These are phyloP conservation scores for Phyllosticta capitalensis DNA, from an alignment of 2,329 filamentous ascomycete species.

Conservation along the genomic window DNA sequence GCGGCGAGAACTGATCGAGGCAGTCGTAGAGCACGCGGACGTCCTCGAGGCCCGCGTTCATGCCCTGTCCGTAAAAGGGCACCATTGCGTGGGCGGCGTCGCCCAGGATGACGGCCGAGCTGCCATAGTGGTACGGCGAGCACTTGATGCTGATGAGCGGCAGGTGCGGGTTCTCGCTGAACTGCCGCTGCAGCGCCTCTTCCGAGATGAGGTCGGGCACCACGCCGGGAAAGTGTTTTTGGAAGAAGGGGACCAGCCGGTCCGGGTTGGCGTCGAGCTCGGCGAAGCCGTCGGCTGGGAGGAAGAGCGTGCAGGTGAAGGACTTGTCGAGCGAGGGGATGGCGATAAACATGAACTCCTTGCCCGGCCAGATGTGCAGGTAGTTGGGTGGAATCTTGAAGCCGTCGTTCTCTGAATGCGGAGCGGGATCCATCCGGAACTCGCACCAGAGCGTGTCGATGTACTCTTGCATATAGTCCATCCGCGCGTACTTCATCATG, in stretches of 20 bases:
- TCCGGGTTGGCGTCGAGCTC: conserved; percentile 54
- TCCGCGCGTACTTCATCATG: conserved; percentile 86
- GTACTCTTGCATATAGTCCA: conserved; percentile 90
- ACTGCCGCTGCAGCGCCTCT: conserved; percentile 61
- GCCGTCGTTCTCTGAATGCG: conserved; percentile 29
- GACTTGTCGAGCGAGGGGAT: conserved; percentile 81
- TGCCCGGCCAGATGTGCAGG: conserved; percentile 93
- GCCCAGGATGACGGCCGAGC: conserved; percentile 74
- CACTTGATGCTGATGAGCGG: conserved; percentile 93
- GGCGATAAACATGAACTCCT: conserved; percentile 96
- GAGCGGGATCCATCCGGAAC: conserved; percentile 62
- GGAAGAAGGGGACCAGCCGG: conserved; percentile 62
- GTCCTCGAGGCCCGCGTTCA: conserved; percentile 94
- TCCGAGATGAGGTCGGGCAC: conserved; percentile 57
- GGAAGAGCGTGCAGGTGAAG: conserved; percentile 91
- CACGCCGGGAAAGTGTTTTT: conserved; percentile 78
- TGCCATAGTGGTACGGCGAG: conserved; percentile 70
- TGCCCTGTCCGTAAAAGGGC: conserved; percentile 95
- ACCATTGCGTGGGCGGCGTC: conserved; percentile 98
- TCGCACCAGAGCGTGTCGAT: conserved; percentile 98
- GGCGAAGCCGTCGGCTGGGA: conserved; percentile 61
- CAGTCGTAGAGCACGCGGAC: conserved; percentile 78
- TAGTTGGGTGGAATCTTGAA: conserved; percentile 87
- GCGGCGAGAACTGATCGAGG: conserved; percentile 55
- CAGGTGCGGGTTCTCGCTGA: conserved; percentile 74